phyloP scores from a whole-genome alignment of 768 basidiomycete species.

The Pulveroboletus sp. region DNA sequence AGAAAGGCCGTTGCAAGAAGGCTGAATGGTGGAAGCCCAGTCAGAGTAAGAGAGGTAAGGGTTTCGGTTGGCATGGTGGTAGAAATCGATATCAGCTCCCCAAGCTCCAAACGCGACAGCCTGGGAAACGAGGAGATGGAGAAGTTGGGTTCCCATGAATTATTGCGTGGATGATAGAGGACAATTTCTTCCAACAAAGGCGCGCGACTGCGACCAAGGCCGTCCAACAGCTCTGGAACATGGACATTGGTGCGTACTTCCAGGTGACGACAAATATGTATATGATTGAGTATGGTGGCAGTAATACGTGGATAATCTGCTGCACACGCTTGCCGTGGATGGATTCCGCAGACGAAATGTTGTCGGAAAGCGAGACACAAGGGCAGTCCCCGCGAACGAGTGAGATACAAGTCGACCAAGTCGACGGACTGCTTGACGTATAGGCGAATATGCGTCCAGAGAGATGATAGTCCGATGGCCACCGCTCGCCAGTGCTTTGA shows the following conservation, averaged over 20 bases:
- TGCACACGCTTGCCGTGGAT: conserved; percentile 17
- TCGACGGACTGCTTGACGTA: conserved; percentile 25
- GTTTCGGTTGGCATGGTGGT: conserved; percentile 13
- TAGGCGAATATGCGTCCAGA: conserved; percentile 38
- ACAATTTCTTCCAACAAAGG: conserved; percentile 26
- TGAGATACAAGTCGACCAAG: conserved; percentile 26
- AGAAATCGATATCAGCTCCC: conserved; percentile 16
- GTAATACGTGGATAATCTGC: conserved; percentile 23
- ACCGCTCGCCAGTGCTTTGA: conserved; percentile 42
- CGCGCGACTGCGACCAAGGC: conserved; percentile 19
- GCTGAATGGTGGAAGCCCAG: conserved; percentile 20
- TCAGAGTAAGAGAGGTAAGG: conserved; percentile 25
- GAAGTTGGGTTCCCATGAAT: conserved; percentile 8
- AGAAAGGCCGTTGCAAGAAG: conserved; percentile 21
- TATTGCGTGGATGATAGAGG: conserved; percentile 21
- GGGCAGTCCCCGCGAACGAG: conserved; percentile 25
- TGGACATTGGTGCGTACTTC: conserved; percentile 24
- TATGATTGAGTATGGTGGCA: conserved; percentile 25
- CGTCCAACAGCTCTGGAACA: conserved; percentile 25
- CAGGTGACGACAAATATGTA: conserved; percentile 24
- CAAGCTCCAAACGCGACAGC: conserved; percentile 23
- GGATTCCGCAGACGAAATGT: conserved; percentile 16
- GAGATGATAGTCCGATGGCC: conserved; percentile 34
- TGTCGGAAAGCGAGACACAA: conserved; percentile 22
- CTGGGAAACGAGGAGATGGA: conserved; percentile 19